phyloP scores from a whole-genome alignment of 495 filamentous ascomycete genomes.

The Aspergillus mulundensis region DNA sequence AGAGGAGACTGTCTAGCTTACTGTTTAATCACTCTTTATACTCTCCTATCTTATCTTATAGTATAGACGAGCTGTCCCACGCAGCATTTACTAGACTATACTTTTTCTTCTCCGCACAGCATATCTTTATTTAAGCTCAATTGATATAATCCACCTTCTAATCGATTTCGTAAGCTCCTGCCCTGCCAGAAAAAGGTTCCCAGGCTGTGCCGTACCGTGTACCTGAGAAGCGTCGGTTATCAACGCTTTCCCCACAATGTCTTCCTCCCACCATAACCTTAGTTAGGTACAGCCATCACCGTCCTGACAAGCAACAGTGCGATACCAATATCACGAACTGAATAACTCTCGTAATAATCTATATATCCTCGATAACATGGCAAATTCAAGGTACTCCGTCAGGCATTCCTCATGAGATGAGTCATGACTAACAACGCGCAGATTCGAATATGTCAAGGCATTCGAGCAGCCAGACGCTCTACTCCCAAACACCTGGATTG shows the following conservation, averaged over 20 bases:
- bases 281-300: not conserved
- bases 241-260: slow-evolving; percentile 2
- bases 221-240: not conserved
- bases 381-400: slow-evolving; percentile 56
- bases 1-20: slow-evolving; percentile 11
- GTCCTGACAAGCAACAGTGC: not conserved
- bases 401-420: not conserved
- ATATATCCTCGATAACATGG: slow-evolving; percentile 16
- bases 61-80: not conserved
- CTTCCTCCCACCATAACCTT: not conserved
- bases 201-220: no score
- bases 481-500: slow-evolving; percentile 88
- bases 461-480: slow-evolving; percentile 81
- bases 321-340: not conserved
- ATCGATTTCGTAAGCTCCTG: no score
- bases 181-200: not conserved
- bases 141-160: no score
- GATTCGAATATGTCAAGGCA: slow-evolving; percentile 87
- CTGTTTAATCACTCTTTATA: not conserved
- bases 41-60: not conserved
- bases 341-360: no score
- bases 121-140: no score
- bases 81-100: not conserved
- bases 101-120: not conserved
- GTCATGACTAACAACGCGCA: slow-evolving; percentile 22